These are phyloP conservation scores for Fusarium globosum DNA, from an alignment of 2,329 filamentous ascomycete genomes.

Conservation along the genomic window DNA sequence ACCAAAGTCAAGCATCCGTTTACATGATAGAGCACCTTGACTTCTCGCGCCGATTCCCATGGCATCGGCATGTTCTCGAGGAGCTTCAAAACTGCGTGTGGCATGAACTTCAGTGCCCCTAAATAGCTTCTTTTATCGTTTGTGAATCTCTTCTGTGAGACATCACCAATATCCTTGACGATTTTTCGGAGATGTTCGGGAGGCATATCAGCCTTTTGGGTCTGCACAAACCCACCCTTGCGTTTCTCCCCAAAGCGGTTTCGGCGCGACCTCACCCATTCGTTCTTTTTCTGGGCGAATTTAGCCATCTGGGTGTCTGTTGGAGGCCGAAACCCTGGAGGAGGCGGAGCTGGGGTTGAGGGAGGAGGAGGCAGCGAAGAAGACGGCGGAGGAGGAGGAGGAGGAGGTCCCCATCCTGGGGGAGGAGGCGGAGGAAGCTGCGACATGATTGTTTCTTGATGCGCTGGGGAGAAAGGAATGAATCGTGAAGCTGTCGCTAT, in stretches of 20 bases:
- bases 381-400: conserved; percentile 65
- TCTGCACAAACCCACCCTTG: conserved; percentile 95
- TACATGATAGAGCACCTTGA: conserved; percentile 98
- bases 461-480: conserved; percentile 37
- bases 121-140: conserved; percentile 98
- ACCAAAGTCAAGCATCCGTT: conserved; percentile 97
- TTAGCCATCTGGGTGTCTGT: conserved; percentile 89
- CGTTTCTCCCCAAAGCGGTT: conserved; percentile 97
- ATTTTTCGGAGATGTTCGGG: conserved; percentile 98
- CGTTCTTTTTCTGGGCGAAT: conserved; percentile 98
- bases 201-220: conserved; percentile 98
- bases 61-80: conserved; percentile 99
- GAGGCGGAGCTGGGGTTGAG: conserved; percentile 74
- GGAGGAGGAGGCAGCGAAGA: conserved; percentile 68
- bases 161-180: conserved; percentile 97
- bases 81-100: conserved; percentile 95
- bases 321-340: conserved; percentile 84
- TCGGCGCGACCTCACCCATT: conserved; percentile 93
- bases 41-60: conserved; percentile 95
- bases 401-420: conserved; percentile 70
- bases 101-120: conserved; percentile 98
- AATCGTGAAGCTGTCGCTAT: conserved; percentile 43
- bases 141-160: conserved; percentile 99
- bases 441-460: conserved; percentile 58
- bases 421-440: conserved; percentile 66